Evolutionary conservation across 1,284 basidiomycete genomes (phyloP).

Genomic region (Schizophyllum amplum): DNA sequence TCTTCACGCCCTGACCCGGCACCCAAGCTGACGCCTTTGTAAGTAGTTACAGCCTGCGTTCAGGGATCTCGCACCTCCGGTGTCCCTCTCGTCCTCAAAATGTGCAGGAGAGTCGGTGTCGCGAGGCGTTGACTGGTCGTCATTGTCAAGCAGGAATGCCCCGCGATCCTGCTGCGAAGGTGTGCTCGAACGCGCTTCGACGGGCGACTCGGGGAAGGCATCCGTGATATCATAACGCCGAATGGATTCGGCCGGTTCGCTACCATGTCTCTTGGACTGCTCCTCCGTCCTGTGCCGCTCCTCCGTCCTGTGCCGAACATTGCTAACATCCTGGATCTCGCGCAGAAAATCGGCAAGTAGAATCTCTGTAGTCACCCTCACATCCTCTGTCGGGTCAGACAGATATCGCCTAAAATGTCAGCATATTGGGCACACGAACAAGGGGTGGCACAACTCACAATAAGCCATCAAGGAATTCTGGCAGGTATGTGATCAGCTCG

Average conservation of each 20-base stretch:
- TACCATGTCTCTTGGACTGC: constrained; percentile 16
- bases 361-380: constrained; percentile 87
- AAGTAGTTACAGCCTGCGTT: no score
- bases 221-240: constrained; percentile 35
- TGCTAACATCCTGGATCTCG: constrained; percentile 84
- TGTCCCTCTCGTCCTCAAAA: constrained; percentile 41
- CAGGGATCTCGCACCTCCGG: constrained; percentile 57
- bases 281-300: constrained; percentile 42
- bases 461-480: constrained; percentile 91
- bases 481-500: constrained; percentile 90
- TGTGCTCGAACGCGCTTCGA: constrained; percentile 20
- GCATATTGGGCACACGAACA: constrained; percentile 1
- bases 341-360: constrained; percentile 88
- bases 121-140: constrained; percentile 26
- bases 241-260: constrained; percentile 29
- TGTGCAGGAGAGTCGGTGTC: not conserved
- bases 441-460: constrained; percentile 49
- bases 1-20: constrained; percentile 87
- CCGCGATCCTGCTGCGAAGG: constrained; percentile 35
- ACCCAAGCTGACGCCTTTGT: constrained; percentile 60
- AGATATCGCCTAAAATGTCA: constrained; percentile 73
- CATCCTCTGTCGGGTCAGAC: constrained; percentile 91
- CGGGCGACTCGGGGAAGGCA: constrained; percentile 38
- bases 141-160: constrained; percentile 47
- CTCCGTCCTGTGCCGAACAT: constrained; percentile 57